Conservation (phyloP, 441 rosid species). For the Rhodomyrtus psidioides region DNA sequence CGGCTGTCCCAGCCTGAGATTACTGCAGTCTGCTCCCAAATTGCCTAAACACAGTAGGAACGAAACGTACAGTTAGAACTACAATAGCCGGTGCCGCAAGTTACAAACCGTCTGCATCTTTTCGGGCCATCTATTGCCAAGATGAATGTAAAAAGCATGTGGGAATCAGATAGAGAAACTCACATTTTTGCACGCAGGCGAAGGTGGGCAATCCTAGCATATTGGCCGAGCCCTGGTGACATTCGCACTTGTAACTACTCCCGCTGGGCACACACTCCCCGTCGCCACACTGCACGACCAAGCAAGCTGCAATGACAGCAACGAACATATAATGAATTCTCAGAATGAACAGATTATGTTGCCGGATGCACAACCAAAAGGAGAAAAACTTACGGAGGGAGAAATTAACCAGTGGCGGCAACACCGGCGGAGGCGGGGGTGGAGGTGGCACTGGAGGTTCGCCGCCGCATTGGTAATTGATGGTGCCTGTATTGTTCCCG, state of each 20-base stretch:
- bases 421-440: slow-evolving; percentile 2
- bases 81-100: neutral
- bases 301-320: slow-evolving; percentile 20
- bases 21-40: slow-evolving; percentile 24
- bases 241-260: slow-evolving; percentile 23
- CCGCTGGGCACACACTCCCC: slow-evolving; percentile 31
- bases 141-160: neutral
- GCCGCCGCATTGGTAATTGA: slow-evolving; percentile 23
- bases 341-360: neutral
- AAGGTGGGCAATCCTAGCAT: neutral
- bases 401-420: neutral
- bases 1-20: slow-evolving; percentile 2
- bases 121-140: neutral
- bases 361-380: neutral
- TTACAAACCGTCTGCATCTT: neutral
- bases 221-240: slow-evolving; percentile 26
- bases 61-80: neutral
- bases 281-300: slow-evolving; percentile 32
- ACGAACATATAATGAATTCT: neutral
- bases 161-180: neutral
- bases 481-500: slow-evolving; percentile 23
- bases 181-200: neutral
- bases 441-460: slow-evolving; percentile 24
- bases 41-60: slow-evolving; percentile 11
- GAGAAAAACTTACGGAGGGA: slow-evolving; percentile 7